Evolutionary conservation across 2,329 filamentous ascomycete species (phyloP).

Genomic region (Colletotrichum filicis): DNA sequence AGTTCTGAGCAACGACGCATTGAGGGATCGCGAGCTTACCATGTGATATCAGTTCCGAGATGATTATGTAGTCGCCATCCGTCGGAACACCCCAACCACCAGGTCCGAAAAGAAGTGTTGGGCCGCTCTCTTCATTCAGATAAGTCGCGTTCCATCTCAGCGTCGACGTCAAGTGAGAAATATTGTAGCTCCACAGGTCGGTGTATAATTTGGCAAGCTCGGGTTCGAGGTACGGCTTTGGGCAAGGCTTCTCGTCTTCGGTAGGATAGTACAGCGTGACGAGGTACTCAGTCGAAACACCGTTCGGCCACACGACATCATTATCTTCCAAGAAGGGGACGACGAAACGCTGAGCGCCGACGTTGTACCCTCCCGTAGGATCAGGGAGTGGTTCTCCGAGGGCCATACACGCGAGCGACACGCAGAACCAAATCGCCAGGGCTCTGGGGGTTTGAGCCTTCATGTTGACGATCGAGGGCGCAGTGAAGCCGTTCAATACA

Average conservation of each 20-base stretch:
- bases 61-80: constrained; percentile 21
- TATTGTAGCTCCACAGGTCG: constrained; percentile 15
- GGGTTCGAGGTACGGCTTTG: constrained; percentile 28
- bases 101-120: constrained; percentile 31
- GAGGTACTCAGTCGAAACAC: constrained; percentile 30
- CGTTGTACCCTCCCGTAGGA: constrained; percentile 27
- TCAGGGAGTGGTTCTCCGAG: constrained; percentile 7
- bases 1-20: too few species aligned
- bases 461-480: not conserved
- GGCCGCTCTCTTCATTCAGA: not conserved
- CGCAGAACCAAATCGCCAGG: not conserved
- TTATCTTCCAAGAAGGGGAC: constrained; percentile 12
- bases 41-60: constrained; percentile 31
- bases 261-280: constrained; percentile 36
- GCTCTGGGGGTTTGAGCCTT: fast-evolving
- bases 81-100: constrained; percentile 30
- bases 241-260: not conserved
- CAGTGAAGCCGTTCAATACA: fast-evolving
- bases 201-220: constrained; percentile 25
- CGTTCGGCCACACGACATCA: constrained; percentile 17
- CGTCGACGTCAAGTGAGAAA: constrained; percentile 28
- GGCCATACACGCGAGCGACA: fast-evolving
- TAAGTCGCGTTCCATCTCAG: constrained; percentile 27
- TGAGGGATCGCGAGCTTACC: not conserved
- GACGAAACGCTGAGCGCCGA: constrained; percentile 30